Percentiles rank a stretch among this genome's conserved stretches.
Evolutionary conservation across 2,329 filamentous ascomycete genomes (phyloP).

Genomic region (Lecanicillium sp.): DNA sequence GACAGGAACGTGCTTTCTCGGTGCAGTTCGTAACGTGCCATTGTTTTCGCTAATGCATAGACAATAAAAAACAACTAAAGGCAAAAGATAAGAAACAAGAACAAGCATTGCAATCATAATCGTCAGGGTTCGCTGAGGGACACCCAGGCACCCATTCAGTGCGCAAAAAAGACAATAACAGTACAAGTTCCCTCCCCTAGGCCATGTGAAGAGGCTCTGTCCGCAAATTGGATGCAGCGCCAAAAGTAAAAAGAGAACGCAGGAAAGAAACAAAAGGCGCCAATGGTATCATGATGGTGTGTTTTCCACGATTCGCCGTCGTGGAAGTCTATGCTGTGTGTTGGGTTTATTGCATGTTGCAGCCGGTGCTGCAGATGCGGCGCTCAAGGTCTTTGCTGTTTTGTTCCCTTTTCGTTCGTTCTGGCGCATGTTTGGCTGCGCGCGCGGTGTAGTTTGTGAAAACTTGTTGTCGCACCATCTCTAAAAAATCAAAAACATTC

Average conservation of each 20-base stretch:
- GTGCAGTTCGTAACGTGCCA: conserved; percentile 14
- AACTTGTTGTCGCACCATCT: no score
- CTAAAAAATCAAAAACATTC: not conserved
- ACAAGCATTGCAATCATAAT: conserved; percentile 12
- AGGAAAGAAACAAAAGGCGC: conserved; percentile 5
- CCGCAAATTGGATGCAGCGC: not conserved
- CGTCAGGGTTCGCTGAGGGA: not conserved
- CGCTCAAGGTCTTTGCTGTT: conserved; percentile 6
- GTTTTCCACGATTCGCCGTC: not conserved
- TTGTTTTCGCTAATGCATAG: conserved; percentile 15
- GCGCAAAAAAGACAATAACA: not conserved
- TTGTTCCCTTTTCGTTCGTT: conserved; percentile 3
- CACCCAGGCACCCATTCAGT: not conserved
- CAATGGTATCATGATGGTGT: conserved; percentile 8
- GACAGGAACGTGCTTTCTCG: not conserved
- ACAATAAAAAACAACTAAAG: not conserved
- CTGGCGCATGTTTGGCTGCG: not conserved
- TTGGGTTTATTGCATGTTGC: conserved; percentile 2
- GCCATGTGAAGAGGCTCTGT: not conserved
- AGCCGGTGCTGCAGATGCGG: not conserved
- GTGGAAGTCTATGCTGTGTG: not conserved
- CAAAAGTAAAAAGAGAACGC: not conserved
- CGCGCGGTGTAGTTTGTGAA: not conserved
- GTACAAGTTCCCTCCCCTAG: not conserved
- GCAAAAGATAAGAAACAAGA: conserved; percentile 14